Base-by-base conservation (phyloP, 164 flowering plant species). In the Stephania japonica region DNA sequence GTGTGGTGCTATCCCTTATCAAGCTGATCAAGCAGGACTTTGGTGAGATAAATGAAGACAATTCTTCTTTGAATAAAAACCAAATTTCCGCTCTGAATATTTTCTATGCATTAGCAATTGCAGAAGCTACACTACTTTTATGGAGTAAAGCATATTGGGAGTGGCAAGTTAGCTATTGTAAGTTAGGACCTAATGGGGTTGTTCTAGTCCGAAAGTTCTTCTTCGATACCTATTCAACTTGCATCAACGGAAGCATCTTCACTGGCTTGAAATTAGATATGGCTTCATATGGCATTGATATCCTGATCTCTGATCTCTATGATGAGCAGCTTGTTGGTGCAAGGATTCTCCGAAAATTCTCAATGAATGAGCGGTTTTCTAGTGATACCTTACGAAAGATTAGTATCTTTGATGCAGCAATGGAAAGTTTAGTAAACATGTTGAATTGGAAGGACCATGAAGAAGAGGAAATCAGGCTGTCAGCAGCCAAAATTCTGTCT, bases 321-420 rank as follows among this genome's bases (percentile, higher is more conserved):
- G 97, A 95, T 38, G 98, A 95, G 81, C 97, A 95, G 84, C 88
- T 95, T 19, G 85, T 87, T 19, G 99, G 98, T 27, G 89, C 80
- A 3, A 79, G 87, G 71, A 86, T 90, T 72, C 87, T 95, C 26
- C 75, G 75, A 26, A 84, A 77, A 64, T 87, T 88, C 42, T 72
- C 89, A 0, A 68, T 67, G 43, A 87, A 73, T 63, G 71, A 78
- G 13, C 74, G 80, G 62, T 91, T 84, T 74, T 85, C 90, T 4
- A 81, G 85, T 19, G 93, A 89, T 62, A 93, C 96, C 0, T 85
- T 95, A 16, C 91, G 87, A 78, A 91, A 88, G 83, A 86, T 95
- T 70, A 97, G 97, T 18, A 86, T 82, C 21, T 86, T 83, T 21
- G 67, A 84, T 25, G 41, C 85, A 0, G 90, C 86, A 14, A 85